phyloP scores from a whole-genome alignment of 495 filamentous ascomycete species.

The Aspergillus egyptiacus region DNA sequence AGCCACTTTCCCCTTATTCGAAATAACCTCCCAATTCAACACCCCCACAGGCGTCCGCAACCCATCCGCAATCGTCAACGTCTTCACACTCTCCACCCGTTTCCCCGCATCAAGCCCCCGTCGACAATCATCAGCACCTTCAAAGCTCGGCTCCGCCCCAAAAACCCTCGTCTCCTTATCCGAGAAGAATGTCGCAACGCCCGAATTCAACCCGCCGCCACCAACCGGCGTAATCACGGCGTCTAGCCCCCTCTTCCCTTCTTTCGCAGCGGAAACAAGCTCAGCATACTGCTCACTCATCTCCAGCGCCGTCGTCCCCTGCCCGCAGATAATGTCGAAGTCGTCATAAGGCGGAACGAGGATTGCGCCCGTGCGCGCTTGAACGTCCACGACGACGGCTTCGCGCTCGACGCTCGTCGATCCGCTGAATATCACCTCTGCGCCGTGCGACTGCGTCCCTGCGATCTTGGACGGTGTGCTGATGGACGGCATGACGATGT shows the following conservation, averaged over 20 bases:
- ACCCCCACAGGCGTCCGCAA: slow-evolving; percentile 76
- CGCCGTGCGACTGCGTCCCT: slow-evolving; percentile 68
- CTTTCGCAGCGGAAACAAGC: slow-evolving; percentile 27
- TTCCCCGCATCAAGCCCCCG: slow-evolving; percentile 56
- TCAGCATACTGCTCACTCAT: slow-evolving; percentile 62
- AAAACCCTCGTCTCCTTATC: slow-evolving; percentile 67
- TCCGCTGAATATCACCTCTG: slow-evolving; percentile 75
- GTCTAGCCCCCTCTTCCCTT: slow-evolving; percentile 42
- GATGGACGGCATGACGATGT: slow-evolving; percentile 88
- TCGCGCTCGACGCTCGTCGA: slow-evolving; percentile 76
- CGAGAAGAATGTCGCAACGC: slow-evolving; percentile 68
- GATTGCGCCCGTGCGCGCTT: slow-evolving; percentile 62
- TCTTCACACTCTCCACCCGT: slow-evolving; percentile 60
- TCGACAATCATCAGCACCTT: slow-evolving; percentile 78
- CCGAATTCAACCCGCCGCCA: slow-evolving; percentile 83
- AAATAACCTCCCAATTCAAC: slow-evolving; percentile 76
- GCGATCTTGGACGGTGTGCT: slow-evolving; percentile 80
- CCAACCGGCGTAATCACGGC: slow-evolving; percentile 84
- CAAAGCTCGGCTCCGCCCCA: slow-evolving; percentile 82
- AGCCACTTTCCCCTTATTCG: slow-evolving; percentile 59
- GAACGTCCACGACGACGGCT: slow-evolving; percentile 61
- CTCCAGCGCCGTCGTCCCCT: slow-evolving; percentile 86
- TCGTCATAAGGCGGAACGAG: slow-evolving; percentile 90
- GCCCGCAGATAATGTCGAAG: slow-evolving; percentile 82
- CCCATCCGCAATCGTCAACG: slow-evolving; percentile 85